Evolutionary conservation across 2,329 filamentous ascomycete species (phyloP).

Genomic region (Annulohypoxylon truncatum): DNA sequence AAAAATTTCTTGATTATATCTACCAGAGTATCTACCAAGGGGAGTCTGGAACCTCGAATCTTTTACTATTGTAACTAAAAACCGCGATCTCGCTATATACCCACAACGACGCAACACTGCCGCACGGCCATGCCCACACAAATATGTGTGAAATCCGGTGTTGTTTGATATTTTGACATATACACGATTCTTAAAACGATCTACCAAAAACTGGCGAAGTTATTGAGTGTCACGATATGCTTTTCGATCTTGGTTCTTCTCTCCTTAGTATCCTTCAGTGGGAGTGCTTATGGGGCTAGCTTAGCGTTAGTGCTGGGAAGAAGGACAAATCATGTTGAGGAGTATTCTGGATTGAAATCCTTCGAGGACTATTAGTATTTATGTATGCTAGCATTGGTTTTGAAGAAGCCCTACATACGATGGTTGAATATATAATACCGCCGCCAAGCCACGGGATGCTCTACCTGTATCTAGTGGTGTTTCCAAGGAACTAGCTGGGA

Average conservation of each 20-base stretch:
- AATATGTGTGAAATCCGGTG: constrained; percentile 22
- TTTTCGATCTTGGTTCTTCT: constrained; percentile 5
- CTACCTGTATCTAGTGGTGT: constrained; percentile 15
- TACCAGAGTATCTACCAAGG: constrained; percentile 27
- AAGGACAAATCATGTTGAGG: background rate
- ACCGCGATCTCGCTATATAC: constrained; percentile 44
- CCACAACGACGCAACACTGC: constrained; percentile 38
- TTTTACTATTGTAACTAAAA: constrained; percentile 40
- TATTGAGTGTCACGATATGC: constrained; percentile 12
- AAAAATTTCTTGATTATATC: constrained; percentile 34
- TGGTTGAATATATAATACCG: constrained; percentile 28
- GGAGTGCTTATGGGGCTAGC: background rate
- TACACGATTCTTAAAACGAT: constrained; percentile 25
- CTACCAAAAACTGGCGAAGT: constrained; percentile 28
- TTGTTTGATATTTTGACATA: constrained; percentile 31
- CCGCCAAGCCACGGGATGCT: constrained; percentile 4
- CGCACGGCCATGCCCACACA: constrained; percentile 11
- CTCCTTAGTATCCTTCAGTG: constrained; percentile 5
- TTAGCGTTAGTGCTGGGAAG: background rate
- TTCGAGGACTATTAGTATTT: constrained; percentile 19
- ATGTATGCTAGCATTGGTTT: constrained; percentile 18
- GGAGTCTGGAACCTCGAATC: constrained; percentile 26
- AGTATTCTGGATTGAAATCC: constrained; percentile 16
- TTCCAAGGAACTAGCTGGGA: background rate
- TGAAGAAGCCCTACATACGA: background rate